These are phyloP conservation scores for Plenodomus tracheiphilus DNA, from an alignment of 2,329 filamentous ascomycete genomes.

Conservation along the genomic window DNA sequence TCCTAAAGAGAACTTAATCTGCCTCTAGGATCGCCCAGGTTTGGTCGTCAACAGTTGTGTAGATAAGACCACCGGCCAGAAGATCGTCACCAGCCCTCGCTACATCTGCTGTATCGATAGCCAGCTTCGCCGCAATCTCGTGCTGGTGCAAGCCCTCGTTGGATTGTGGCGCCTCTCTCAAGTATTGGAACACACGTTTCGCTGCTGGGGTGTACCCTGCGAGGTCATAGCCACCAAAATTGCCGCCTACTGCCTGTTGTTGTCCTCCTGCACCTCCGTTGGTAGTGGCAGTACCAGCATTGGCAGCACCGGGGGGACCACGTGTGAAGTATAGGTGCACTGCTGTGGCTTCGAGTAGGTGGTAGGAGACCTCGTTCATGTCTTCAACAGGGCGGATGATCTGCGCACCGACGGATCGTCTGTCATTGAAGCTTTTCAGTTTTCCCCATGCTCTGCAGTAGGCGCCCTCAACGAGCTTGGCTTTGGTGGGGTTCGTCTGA, in stretches of 20 bases:
- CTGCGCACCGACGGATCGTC: conserved; percentile 78
- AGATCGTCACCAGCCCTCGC: conserved; percentile 81
- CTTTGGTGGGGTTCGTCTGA: conserved; percentile 49
- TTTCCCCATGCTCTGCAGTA: conserved; percentile 87
- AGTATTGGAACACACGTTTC: conserved; percentile 70
- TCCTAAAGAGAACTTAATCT: conserved; percentile 17
- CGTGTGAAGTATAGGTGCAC: conserved; percentile 83
- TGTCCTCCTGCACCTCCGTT: conserved; percentile 30
- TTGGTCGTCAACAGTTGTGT: conserved; percentile 88
- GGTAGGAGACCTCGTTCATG: conserved; percentile 91
- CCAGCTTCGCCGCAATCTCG: conserved; percentile 68
- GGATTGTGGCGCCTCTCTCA: conserved; percentile 69
- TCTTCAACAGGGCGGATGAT: conserved; percentile 79
- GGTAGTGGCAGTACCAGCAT: conserved; percentile 41
- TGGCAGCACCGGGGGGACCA: conserved; percentile 61
- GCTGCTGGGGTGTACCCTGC: conserved; percentile 57
- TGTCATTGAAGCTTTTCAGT: conserved; percentile 81
- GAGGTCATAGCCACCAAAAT: conserved; percentile 39
- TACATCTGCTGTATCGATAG: conserved; percentile 71
- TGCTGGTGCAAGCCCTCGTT: conserved; percentile 86
- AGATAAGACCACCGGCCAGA: conserved; percentile 72
- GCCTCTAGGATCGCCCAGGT: conserved; percentile 85
- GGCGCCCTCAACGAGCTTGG: conserved; percentile 68
- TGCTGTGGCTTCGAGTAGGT: conserved; percentile 85
- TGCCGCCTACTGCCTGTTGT: conserved; percentile 27